Percentiles rank a stretch among this genome's conserved stretches.
Evolutionary conservation across 495 filamentous ascomycete genomes (phyloP).

Genomic region (Aspergillus biplanus): DNA sequence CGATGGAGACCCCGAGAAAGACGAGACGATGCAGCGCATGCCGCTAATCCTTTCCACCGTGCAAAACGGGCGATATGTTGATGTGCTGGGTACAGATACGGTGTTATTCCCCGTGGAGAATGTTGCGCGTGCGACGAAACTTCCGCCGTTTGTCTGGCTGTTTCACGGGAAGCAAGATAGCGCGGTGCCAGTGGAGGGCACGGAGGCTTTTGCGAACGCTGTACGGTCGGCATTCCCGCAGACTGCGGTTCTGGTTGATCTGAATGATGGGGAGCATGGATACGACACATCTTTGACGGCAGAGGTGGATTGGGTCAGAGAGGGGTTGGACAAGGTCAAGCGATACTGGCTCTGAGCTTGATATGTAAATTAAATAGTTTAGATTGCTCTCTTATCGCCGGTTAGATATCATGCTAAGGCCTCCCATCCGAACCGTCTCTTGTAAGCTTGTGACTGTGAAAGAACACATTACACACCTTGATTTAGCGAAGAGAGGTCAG

Average conservation of each 20-base stretch:
- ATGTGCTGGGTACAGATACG: conserved; percentile 19
- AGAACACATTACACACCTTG: too few species aligned
- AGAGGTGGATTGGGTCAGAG: background rate
- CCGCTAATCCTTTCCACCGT: conserved; percentile 20
- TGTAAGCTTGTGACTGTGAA: too few species aligned
- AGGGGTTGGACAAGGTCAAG: background rate
- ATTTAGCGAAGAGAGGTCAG: too few species aligned
- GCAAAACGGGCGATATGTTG: conserved; percentile 27
- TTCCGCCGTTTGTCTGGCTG: conserved; percentile 21
- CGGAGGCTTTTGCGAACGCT: conserved; percentile 9
- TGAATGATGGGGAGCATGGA: background rate
- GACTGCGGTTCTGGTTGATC: background rate
- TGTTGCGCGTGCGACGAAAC: background rate
- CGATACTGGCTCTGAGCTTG: background rate
- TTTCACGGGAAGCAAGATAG: conserved; percentile 29
- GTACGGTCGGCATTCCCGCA: background rate
- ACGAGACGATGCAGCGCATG: background rate
- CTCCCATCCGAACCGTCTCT: too few species aligned
- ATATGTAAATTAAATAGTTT: too few species aligned
- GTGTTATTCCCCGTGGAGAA: conserved; percentile 20
- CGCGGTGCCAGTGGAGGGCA: conserved; percentile 21
- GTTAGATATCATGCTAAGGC: too few species aligned
- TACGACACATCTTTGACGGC: background rate
- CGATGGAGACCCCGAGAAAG: conserved; percentile 1
- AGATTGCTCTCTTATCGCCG: too few species aligned